phyloP scores from a whole-genome alignment of 228 moss, liverwort and hornwort species.

The Sphagnum magellanicum region DNA sequence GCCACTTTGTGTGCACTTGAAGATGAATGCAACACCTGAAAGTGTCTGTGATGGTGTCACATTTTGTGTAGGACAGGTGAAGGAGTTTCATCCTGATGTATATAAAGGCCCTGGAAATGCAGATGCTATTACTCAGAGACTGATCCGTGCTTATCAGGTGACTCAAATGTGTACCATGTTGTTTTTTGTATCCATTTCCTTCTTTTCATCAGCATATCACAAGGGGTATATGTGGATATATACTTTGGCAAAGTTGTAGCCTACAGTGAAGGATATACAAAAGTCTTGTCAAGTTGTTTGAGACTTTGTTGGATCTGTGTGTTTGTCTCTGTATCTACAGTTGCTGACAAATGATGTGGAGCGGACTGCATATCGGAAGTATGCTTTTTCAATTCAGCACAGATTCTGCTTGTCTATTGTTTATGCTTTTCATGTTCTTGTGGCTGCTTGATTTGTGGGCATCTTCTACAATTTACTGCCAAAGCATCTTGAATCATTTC shows the following conservation, averaged over 20 bases:
- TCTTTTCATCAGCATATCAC: background rate
- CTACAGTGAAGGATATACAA: background rate
- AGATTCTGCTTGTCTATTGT: background rate
- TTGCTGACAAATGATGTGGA: slow-evolving; percentile 50
- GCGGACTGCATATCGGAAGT: background rate
- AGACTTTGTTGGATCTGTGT: background rate
- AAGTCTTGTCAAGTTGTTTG: background rate
- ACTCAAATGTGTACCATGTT: no score
- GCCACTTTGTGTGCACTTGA: background rate
- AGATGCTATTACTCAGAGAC: slow-evolving; percentile 78
- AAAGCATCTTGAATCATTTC: background rate
- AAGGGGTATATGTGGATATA: background rate
- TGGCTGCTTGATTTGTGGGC: no score
- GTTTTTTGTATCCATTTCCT: no score
- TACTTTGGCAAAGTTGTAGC: background rate
- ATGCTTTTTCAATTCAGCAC: background rate
- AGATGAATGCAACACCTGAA: no score
- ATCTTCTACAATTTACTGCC: no score
- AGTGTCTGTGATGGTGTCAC: no score
- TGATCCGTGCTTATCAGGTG: slow-evolving; percentile 88
- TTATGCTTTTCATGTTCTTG: no score
- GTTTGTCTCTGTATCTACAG: slow-evolving; percentile 24
- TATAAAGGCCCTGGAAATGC: slow-evolving; percentile 85
- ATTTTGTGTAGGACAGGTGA: slow-evolving; percentile 41
- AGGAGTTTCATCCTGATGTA: slow-evolving; percentile 97